Base-by-base conservation (phyloP, 2,329 filamentous ascomycete genomes). In the Gaeumannomyces sp. region DNA sequence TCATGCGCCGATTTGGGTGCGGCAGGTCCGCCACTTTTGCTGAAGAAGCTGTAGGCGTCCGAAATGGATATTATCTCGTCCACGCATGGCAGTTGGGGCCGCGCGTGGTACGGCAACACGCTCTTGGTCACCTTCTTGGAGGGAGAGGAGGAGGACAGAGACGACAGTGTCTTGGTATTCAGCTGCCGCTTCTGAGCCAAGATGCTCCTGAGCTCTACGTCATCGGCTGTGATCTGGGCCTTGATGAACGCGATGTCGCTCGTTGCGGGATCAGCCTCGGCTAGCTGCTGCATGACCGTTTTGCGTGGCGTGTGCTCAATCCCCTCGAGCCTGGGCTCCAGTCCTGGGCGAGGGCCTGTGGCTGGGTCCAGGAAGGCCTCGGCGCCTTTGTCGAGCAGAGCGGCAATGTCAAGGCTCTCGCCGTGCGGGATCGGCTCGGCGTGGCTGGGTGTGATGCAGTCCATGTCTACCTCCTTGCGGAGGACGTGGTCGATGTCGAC, bases 401-500 rank as follows among this genome's bases (percentile, higher is more conserved):
- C 76, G 3, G 77, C 73, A 64, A 99, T 97, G 73, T 97, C 93
- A 11, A 99, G 76, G 67, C 87, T 93, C 77, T 98, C 93, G 50
- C 96, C 95, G 1, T 88, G 89, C 0, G 91, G 83, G 58, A 99
- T 98, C 35, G 89, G 82, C 0, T 84, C 82, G 0, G 85, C 84
- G 75, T 99, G 91, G 59, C 90, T 95, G 0, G 95, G 95, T 0
- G 95, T 99, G 59, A 98, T 78, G 74, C 95, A 99, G 72, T 97
- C 91, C 92, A 99, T 96, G 75, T 99, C 90, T 4, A 99, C 96
- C 76, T 99, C 95, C 75, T 99, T 99, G 63, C 95, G 86, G n/a
- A 99, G 82, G 3, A 99, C 93, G 71, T 92, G 89, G 73, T 99
- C 95, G 69, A 99, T 91, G 73, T 99, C 95, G 7, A 99, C 87